phyloP scores from a whole-genome alignment of 352 stramenopile species.

The Globisporangium sylvaticum region DNA sequence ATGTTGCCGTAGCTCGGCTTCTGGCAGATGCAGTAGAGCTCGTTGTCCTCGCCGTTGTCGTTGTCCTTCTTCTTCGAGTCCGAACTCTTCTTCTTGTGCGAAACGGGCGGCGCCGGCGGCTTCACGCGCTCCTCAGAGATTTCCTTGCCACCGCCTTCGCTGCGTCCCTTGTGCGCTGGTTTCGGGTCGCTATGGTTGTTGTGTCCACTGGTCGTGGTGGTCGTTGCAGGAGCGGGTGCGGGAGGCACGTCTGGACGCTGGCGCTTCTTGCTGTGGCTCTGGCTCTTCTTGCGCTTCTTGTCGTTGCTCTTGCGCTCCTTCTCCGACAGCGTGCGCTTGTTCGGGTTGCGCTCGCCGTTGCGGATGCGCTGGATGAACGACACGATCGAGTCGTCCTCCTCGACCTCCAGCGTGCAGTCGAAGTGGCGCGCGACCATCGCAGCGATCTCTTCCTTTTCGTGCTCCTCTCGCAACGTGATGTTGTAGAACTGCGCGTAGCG shows the following conservation, averaged over 20 bases:
- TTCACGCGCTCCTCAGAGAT: constrained; percentile 26
- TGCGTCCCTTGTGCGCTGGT: neutral
- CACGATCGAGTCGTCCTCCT: constrained; percentile 85
- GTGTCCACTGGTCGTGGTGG: neutral
- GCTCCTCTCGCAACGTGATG: constrained; percentile 55
- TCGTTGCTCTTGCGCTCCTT: constrained; percentile 59
- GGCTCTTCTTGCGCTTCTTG: constrained; percentile 77
- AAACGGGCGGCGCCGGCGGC: constrained; percentile 7
- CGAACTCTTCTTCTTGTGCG: constrained; percentile 36
- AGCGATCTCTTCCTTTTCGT: constrained; percentile 66
- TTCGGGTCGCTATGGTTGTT: neutral
- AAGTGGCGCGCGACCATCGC: constrained; percentile 80
- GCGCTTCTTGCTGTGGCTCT: constrained; percentile 48
- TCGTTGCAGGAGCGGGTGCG: neutral
- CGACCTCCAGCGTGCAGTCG: constrained; percentile 70
- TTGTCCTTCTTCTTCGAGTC: constrained; percentile 59
- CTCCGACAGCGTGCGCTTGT: constrained; percentile 47
- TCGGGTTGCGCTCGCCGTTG: constrained; percentile 67
- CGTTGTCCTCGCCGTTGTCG: constrained; percentile 75
- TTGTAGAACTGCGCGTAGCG: constrained; percentile 82
- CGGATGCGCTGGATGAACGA: constrained; percentile 81
- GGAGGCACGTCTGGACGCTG: neutral
- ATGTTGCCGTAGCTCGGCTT: constrained; percentile 86
- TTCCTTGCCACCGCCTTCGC: constrained; percentile 6
- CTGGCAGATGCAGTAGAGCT: constrained; percentile 88